phyloP scores from a whole-genome alignment of 331 rosid genomes.

The Rhamnella rubrinervis region DNA sequence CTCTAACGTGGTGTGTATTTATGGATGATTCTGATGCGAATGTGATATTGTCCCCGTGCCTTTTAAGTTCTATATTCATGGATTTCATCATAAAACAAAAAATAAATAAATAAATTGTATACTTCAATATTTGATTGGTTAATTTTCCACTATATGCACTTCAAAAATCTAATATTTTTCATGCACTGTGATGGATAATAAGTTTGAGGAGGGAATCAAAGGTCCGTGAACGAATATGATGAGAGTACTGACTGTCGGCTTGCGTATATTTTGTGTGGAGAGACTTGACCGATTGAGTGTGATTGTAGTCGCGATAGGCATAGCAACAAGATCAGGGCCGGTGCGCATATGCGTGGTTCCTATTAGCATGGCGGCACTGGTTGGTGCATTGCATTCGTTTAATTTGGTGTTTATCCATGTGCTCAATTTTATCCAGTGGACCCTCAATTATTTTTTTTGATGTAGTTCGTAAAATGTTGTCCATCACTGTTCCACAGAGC shows the following conservation, averaged over 20 bases:
- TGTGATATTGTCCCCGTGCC: neutral
- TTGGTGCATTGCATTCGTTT: neutral
- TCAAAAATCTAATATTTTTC: neutral
- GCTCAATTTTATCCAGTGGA: neutral
- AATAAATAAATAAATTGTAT: neutral
- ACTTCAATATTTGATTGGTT: neutral
- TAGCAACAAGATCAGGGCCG: too few species aligned
- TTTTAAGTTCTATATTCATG: neutral
- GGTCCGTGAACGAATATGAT: too few species aligned
- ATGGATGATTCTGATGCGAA: neutral
- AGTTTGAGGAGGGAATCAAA: too few species aligned
- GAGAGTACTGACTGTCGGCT: neutral
- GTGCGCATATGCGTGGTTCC: constrained; percentile 7
- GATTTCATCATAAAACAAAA: too few species aligned
- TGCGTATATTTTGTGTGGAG: neutral
- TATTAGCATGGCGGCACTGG: constrained; percentile 3
- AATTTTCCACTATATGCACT: too few species aligned
- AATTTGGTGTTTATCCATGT: neutral
- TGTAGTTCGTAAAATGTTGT: too few species aligned
- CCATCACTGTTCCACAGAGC: too few species aligned
- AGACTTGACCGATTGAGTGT: neutral
- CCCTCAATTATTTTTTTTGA: too few species aligned
- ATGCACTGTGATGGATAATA: too few species aligned
- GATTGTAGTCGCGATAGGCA: too few species aligned
- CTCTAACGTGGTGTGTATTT: neutral